Evolutionary conservation across 345 rosid species (phyloP), one percentile per base, ranked within the genome.

Genomic region (Luvunga scandens): DNA sequence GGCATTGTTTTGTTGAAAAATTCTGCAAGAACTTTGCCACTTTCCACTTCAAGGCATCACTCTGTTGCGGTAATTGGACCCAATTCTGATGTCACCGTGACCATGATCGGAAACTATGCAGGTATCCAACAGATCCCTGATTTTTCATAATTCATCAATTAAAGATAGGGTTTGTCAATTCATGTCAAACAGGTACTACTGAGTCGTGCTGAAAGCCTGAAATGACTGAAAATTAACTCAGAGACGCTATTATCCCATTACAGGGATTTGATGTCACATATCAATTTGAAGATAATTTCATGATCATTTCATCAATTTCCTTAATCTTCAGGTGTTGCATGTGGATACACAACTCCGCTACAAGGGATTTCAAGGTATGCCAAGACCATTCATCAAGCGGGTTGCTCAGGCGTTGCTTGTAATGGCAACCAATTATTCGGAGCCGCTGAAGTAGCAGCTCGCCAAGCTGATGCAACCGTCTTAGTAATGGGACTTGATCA

Each of bases 101-200:
- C 99, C n/a, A 96, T 96, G 99, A 94, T 96, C 0, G 99, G 99
- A 42, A 96, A 96, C 74, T 95, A 95, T 78, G 98, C 98, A 62
- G 98, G 98, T 91, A 83, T 4, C 45, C 45, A n/a, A 25, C 1
- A 12, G 16, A 42, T 42, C 16, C 14, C 50, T 42, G 50, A 42
- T 42, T 12, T 42, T 12, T 42, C 4, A 12, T 10, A 42, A 42
- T 12, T 42, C 50, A 45, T 45, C 50, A 3, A 12, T 45, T 0
- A 45, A 45, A 12, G 50, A 45, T 45, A 3, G 0, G 3, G 50
- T 45, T 45, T 45, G 1, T 0, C 0, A 5, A 13, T 45, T 45
- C 13, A 45, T 45, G 50, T 45, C 50, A 45, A 45, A 45, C 50
- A 13, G 5, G 50, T 3, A 12, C 50, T 38, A 7, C 31, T 36